These are phyloP conservation scores for Tripterygium wilfordii DNA, from an alignment of 177 flowering plant genomes.

Conservation along the genomic window DNA sequence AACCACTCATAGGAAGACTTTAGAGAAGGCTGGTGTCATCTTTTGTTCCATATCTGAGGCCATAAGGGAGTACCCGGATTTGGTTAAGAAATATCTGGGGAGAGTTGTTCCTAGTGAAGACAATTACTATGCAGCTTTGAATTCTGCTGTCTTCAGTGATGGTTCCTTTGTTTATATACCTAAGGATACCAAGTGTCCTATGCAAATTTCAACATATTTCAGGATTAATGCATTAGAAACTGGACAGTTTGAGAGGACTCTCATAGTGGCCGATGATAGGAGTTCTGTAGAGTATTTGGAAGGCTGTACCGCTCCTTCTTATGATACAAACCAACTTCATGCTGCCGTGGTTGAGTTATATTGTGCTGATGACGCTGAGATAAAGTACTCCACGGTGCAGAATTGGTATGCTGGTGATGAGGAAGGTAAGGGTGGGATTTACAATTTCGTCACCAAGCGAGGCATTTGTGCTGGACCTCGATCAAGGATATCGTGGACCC, in stretches of 20 bases:
- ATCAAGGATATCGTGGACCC: constrained; percentile 96
- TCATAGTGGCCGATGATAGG: constrained; percentile 89
- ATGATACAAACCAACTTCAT: constrained; percentile 86
- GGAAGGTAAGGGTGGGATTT: constrained; percentile 86
- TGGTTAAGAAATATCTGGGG: constrained; percentile 76
- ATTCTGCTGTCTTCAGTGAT: constrained; percentile 91
- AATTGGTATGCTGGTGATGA: constrained; percentile 99
- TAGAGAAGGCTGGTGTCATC: constrained; percentile 76
- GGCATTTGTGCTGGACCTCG: constrained; percentile 76
- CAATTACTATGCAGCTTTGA: constrained; percentile 79
- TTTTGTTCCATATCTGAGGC: constrained; percentile 97
- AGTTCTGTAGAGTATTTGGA: constrained; percentile 87
- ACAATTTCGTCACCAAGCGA: constrained; percentile 90
- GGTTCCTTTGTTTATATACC: constrained; percentile 93
- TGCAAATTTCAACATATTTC: constrained; percentile 89
- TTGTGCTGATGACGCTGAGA: constrained; percentile 77
- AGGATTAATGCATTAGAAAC: constrained; percentile 86
- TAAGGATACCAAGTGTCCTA: constrained; percentile 77
- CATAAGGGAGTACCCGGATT: constrained; percentile 75
- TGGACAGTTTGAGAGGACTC: constrained; percentile 94
- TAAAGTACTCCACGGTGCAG: constrained; percentile 92
- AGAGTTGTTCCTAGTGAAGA: constrained; percentile 73
- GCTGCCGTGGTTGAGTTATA: constrained; percentile 96
- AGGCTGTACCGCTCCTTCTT: constrained; percentile 91
- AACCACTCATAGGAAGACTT: constrained; percentile 73